phyloP scores from a whole-genome alignment of 768 basidiomycete species.

The Tubosaeta sp. region DNA sequence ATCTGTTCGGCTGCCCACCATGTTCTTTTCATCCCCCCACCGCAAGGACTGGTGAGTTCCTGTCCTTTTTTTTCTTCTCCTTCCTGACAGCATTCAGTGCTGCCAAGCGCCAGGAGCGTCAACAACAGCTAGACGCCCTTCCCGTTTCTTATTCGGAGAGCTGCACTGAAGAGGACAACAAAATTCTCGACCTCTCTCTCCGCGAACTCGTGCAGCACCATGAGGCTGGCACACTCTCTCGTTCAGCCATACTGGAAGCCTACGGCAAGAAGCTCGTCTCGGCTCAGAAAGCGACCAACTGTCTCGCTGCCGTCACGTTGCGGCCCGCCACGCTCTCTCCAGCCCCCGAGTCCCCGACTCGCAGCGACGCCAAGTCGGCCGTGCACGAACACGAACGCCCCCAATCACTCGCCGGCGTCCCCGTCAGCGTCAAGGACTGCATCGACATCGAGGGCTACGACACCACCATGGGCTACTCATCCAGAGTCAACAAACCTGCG shows the following conservation, averaged over 20 bases:
- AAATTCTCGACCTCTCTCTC: slow-evolving; percentile 35
- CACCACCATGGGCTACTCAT: slow-evolving; percentile 43
- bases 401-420: slow-evolving; percentile 41
- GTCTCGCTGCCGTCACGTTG: slow-evolving; percentile 44
- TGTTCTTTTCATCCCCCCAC: slow-evolving; percentile 26
- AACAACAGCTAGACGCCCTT: slow-evolving; percentile 25
- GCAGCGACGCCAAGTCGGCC: slow-evolving; percentile 1
- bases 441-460: slow-evolving; percentile 44
- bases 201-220: slow-evolving; percentile 34
- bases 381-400: not conserved
- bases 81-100: slow-evolving; percentile 17
- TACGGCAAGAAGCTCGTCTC: slow-evolving; percentile 39
- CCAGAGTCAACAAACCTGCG: slow-evolving; percentile 33
- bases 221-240: slow-evolving; percentile 23
- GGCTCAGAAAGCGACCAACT: slow-evolving; percentile 45
- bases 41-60: slow-evolving; percentile 28
- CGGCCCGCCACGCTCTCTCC: slow-evolving; percentile 22
- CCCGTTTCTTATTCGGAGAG: slow-evolving; percentile 26
- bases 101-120: slow-evolving; percentile 33
- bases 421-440: slow-evolving; percentile 47
- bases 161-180: slow-evolving; percentile 33
- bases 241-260: slow-evolving; percentile 32
- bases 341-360: slow-evolving; percentile 7
- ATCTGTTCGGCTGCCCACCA: not conserved
- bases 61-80: not conserved